Evolutionary conservation across 768 basidiomycete species (phyloP), one percentile per base, ranked within the genome.

Genomic region (Boletus fagicola): DNA sequence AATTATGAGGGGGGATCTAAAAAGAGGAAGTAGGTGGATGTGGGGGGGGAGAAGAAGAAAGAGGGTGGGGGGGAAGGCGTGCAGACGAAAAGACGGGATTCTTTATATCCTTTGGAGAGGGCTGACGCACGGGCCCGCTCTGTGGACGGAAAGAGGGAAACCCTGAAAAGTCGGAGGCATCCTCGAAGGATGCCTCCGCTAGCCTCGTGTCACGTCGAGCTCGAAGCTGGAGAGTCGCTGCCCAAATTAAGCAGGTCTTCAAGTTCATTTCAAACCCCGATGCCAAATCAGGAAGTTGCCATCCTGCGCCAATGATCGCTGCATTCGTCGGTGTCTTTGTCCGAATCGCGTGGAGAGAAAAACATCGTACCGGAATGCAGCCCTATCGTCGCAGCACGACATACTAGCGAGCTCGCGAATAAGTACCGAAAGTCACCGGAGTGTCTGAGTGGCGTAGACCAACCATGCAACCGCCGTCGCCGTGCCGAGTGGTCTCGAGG

Each of bases 71-170:
- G 44, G 44, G 44, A 61, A 61, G 57, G 26, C 42, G 49, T 55
- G 50, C 53, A 22, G 55, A 46, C 44, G 58, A 47, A 48, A 42
- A 54, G 60, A 49, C 5, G 49, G 54, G 59, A 36, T 53, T 49
- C 57, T 62, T 68, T 70, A 72, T 71, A 71, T 63, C 55, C 54
- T 36, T 58, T 51, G 53, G 30, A 15, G 60, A 56, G 45, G 28
- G 35, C 60, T 58, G 66, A 66, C 68, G 70, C 70, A 72, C 70
- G 66, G 64, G 58, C 72, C 72, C 56, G 0, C 15, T 57, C 61
- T 51, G 35, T 42, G 58, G 38, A 53, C 58, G 61, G 69, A 62
- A 72, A 56, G 58, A 46, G 38, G 40, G 18, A 43, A 44, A 33
- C 71, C 66, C 18, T 38, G 51, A 49, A 36, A 26, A 48, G 55